Percentiles rank a stretch among this genome's conserved stretches.
These are phyloP conservation scores for Gardenia jasminoides DNA, from an alignment of 257 asterid species.

Conservation along the genomic window DNA sequence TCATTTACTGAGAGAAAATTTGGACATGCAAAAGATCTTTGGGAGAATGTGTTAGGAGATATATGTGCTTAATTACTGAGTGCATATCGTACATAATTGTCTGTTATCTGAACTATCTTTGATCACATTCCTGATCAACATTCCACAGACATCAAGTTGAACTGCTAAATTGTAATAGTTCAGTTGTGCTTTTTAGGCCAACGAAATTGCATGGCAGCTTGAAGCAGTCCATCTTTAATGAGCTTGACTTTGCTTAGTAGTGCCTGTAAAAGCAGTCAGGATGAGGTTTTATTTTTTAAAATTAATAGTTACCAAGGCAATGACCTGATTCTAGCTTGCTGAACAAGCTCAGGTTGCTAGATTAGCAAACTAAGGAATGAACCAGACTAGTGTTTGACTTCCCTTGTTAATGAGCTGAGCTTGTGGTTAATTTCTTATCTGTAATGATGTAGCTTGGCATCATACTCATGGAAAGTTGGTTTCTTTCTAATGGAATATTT, in stretches of 20 bases:
- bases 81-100: background rate
- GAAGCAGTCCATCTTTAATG: background rate
- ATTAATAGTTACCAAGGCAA: background rate
- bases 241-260: background rate
- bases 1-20: background rate
- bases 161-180: background rate
- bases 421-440: background rate
- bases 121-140: background rate
- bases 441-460: background rate
- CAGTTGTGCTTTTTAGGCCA: background rate
- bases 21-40: background rate
- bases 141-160: background rate
- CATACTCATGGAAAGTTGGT: slow-evolving; percentile 26
- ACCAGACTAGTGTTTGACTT: background rate
- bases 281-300: background rate
- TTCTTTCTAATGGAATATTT: slow-evolving; percentile 19
- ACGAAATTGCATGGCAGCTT: background rate
- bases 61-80: background rate
- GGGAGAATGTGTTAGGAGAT: background rate
- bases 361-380: background rate
- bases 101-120: background rate
- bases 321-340: too few relatives aligned
- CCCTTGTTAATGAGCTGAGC: background rate
- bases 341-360: background rate
- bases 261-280: background rate